These are phyloP conservation scores for Aegilops umbellulata DNA, from an alignment of 176 grass and related monocot genomes.

Conservation along the genomic window DNA sequence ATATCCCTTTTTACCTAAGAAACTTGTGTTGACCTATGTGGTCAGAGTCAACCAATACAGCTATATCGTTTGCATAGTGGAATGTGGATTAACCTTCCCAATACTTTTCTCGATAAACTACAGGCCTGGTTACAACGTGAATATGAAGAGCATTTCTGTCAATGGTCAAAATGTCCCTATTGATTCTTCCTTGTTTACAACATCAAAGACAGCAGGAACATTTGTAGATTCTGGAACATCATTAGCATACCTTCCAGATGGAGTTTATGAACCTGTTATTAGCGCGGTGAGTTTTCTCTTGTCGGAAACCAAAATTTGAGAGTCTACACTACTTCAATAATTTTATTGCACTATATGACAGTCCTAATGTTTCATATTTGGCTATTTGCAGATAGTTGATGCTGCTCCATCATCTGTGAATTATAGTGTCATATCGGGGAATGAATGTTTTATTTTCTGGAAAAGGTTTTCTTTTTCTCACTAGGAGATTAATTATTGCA, in stretches of 20 bases:
- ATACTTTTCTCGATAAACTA: constrained; percentile 4
- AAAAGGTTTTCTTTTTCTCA: constrained; percentile 45
- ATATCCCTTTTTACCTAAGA: neutral
- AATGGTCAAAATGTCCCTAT: constrained; percentile 73
- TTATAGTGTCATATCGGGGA: too few relatives aligned
- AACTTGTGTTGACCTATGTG: neutral
- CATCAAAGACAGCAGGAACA: constrained; percentile 80
- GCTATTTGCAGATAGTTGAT: neutral
- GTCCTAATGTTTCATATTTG: neutral
- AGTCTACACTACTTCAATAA: too few relatives aligned
- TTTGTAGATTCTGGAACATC: constrained; percentile 89
- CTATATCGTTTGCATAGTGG: too few relatives aligned
- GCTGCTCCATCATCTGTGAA: too few relatives aligned
- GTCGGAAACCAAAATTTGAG: too few relatives aligned
- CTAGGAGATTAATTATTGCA: constrained; percentile 5
- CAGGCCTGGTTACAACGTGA: constrained; percentile 84
- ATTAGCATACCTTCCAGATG: constrained; percentile 79
- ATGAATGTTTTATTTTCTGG: constrained; percentile 10
- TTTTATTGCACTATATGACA: too few relatives aligned
- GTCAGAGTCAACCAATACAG: neutral
- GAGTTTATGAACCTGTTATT: constrained; percentile 81
- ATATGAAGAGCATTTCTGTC: constrained; percentile 79
- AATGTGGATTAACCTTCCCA: neutral
- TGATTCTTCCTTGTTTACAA: constrained; percentile 70
- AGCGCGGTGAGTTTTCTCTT: constrained; percentile 49